Evolutionary conservation across 345 rosid species (phyloP).

Genomic region (Raphanus raphanistrum): DNA sequence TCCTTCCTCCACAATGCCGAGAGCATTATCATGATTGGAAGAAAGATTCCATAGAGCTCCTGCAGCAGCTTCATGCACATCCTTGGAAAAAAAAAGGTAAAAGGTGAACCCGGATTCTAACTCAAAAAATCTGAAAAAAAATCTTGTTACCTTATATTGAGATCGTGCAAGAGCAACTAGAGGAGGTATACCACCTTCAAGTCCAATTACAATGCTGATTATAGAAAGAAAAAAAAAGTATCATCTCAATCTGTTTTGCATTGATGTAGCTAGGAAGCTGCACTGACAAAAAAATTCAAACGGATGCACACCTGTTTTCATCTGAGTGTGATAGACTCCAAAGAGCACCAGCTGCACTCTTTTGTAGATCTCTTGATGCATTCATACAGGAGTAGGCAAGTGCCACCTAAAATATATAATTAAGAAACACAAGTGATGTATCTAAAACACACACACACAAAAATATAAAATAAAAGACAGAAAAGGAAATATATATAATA

Average conservation of each 20-base stretch:
- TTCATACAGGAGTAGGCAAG: slow-evolving; percentile 75
- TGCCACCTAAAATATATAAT: slow-evolving; percentile 59
- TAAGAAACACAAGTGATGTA: slow-evolving; percentile 10
- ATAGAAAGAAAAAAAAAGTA: slow-evolving; percentile 20
- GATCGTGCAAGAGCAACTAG: slow-evolving; percentile 56
- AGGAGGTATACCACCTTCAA: slow-evolving; percentile 74
- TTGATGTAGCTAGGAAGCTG: no score
- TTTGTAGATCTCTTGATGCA: slow-evolving; percentile 87
- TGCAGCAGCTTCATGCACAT: slow-evolving; percentile 85
- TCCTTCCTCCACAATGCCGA: slow-evolving; percentile 70
- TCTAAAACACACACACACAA: not conserved
- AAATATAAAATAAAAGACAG: not conserved
- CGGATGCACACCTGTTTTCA: slow-evolving; percentile 73
- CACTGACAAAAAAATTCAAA: not conserved
- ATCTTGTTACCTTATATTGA: no score
- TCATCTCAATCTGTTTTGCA: no score
- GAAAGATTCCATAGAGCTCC: slow-evolving; percentile 93
- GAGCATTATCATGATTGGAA: slow-evolving; percentile 66
- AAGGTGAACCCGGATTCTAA: slow-evolving; percentile 8
- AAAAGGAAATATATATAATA: not conserved
- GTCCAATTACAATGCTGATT: slow-evolving; percentile 71
- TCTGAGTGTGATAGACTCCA: slow-evolving; percentile 93
- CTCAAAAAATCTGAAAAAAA: not conserved
- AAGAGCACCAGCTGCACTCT: slow-evolving; percentile 95
- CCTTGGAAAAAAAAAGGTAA: slow-evolving; percentile 40